Base-by-base conservation (phyloP, 2,329 filamentous ascomycete genomes). In the Hypoxylon sp. region DNA sequence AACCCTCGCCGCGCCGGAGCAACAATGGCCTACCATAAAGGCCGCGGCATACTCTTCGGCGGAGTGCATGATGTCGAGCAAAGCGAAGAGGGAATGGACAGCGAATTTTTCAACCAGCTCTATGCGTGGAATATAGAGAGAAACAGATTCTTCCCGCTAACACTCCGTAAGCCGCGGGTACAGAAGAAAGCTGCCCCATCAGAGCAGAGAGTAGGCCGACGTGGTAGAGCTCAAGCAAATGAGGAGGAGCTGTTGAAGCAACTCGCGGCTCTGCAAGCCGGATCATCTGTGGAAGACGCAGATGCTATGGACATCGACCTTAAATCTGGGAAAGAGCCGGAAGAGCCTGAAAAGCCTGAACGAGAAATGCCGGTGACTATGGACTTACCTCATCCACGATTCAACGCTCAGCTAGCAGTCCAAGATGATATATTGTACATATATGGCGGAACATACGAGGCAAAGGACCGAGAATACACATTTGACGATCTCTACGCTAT, bases 101-200 rank as follows among this genome's bases (percentile, higher is more conserved):
- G 93, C 77, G 94, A 98, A 79, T 99, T 99, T 81, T 99, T 98
- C 83, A 95, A 98, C 75, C 88, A 91, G 62, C 82, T 98, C 24
- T 97, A 92, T 75, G 92, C 94, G 4, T 98, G 94, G 93, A 98
- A 97, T 76, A 90, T 97, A 69, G 96, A 98, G 75, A 89, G 95
- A 65, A 99, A 99, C 78, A 87, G 96, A 7, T 98, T 97, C 82
- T 98, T 98, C 83, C 93, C 92, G 1, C 84, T 98, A 48, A 83
- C 84, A 8, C 83, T 98, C 50, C 87, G 94, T 57, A 93, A 93
- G 73, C 88, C 93, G 1, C 89, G 93, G 27, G 83, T 86, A 19
- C 87, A 88, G 52, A 87, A 89, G 69, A 92, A 90, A 73, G 90
- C 88, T 72, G 86, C 85, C 37, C 82, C 81, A 44, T 82, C 79